These are phyloP conservation scores for Phytopythium kandeliae DNA, from an alignment of 352 stramenopile genomes.

Conservation along the genomic window DNA sequence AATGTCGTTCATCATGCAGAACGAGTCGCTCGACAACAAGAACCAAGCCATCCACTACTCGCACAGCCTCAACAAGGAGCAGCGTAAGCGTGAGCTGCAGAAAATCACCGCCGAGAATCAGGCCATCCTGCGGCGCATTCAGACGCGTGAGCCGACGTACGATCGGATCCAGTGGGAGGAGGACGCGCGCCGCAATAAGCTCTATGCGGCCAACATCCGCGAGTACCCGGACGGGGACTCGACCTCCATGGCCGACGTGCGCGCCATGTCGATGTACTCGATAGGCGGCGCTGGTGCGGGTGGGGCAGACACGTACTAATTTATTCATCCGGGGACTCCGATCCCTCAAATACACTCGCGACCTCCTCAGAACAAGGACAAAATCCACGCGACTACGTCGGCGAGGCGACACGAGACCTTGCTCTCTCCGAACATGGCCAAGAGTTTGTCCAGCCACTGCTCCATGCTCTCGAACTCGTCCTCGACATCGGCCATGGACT, in stretches of 20 bases:
- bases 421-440: conserved; percentile 61
- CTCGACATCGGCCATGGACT: conserved; percentile 37
- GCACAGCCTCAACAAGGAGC: conserved; percentile 81
- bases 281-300: conserved; percentile 10
- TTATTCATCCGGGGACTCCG: conserved; percentile 3
- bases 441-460: conserved; percentile 51
- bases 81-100: conserved; percentile 79
- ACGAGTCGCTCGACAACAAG: conserved; percentile 82
- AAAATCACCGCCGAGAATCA: conserved; percentile 87
- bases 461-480: conserved; percentile 60
- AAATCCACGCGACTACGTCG: conserved; percentile 29
- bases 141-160: conserved; percentile 88
- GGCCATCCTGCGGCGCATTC: conserved; percentile 84
- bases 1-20: conserved; percentile 96
- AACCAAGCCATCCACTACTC: conserved; percentile 70
- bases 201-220: conserved; percentile 86
- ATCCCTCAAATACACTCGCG: not conserved
- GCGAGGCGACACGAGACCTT: conserved; percentile 58
- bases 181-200: conserved; percentile 79
- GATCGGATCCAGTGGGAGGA: conserved; percentile 88
- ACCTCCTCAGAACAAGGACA: conserved; percentile 23
- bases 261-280: conserved; percentile 55
- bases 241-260: conserved; percentile 38
- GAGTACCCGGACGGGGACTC: conserved; percentile 52
- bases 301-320: conserved; percentile 31